Base-by-base conservation (phyloP, 371 early-diverging fungal genomes). In the Mucor circinelloides region DNA sequence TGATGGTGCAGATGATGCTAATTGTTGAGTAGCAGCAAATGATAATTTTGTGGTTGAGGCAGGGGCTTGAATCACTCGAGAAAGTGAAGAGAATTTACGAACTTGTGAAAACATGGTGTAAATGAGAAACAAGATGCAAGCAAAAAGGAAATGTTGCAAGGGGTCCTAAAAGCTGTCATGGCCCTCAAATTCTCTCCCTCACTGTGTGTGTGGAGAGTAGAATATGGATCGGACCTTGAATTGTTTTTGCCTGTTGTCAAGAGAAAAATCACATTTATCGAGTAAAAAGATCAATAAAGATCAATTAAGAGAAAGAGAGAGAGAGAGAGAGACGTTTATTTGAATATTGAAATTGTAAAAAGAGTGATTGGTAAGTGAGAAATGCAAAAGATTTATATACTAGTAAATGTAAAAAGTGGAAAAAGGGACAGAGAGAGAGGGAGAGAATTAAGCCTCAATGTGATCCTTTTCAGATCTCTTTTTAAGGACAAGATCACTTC, bases 401-500 rank as follows among this genome's bases (percentile, higher is more conserved):
- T 44, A 52, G 12, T 3, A 30, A 55, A 55, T 15, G 17, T 30
- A 30, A 30, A 27, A 3, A 52, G 44, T 52, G 52, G 52, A 25
- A 44, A 12, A 46, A 21, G 17, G 13, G 46, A 6, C 6, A 46
- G 13, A n/a, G 10, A 34, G 34, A 34, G 8, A 42, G 42, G 42
- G 10, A 2, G 42, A n/a, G 4, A 31, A 30, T 65, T 64, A 65
- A 58, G 65, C 74, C 32, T 57, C 80, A 61, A 82, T 80, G 52
- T 88, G 87, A 69, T 84, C 83, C 40, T 80, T 75, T 27, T 70
- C 76, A 1, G 66, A 58, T 63, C 87, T 83, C 77, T 89, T 85
- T 87, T 91, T 89, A 56, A 94, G 77, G 31, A 88, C 89, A 60
- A 98, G 84, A 3, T 94, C 94, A 50, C 90, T 85, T 58, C 98